Conservation (phyloP, 2,329 filamentous ascomycete genomes). For the Fusarium algeriense region DNA sequence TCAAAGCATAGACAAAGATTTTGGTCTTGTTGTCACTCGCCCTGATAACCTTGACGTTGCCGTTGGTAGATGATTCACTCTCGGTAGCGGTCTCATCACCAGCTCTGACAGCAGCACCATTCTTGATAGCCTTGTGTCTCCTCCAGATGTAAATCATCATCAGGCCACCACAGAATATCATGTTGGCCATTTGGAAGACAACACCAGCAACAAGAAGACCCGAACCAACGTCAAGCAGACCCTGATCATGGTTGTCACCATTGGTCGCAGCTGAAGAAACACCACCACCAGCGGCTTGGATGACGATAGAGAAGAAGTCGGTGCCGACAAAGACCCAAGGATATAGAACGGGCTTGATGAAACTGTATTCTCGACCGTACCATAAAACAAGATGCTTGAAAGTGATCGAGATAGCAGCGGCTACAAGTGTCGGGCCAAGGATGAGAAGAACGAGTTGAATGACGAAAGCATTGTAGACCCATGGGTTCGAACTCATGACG, state of each 20-base stretch:
- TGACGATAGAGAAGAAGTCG: constrained; percentile 55
- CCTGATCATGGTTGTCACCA: constrained; percentile 17
- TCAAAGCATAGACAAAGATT: constrained; percentile 26
- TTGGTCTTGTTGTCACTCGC: constrained; percentile 36
- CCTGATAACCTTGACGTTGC: background rate
- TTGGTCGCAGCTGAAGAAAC: constrained; percentile 32
- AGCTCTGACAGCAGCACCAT: constrained; percentile 8
- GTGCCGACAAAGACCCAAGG: constrained; percentile 62
- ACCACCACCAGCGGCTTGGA: constrained; percentile 41
- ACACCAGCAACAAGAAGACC: constrained; percentile 41
- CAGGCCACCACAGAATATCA: constrained; percentile 41
- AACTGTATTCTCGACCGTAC: constrained; percentile 53
- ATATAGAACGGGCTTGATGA: constrained; percentile 57
- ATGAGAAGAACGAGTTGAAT: constrained; percentile 59
- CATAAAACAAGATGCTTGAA: constrained; percentile 59
- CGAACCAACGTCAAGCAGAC: constrained; percentile 29
- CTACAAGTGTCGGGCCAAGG: constrained; percentile 57
- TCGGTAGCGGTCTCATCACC: background rate
- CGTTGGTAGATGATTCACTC: constrained; percentile 5
- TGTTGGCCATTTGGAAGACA: constrained; percentile 42
- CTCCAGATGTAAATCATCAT: constrained; percentile 44
- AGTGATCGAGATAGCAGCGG: constrained; percentile 59
- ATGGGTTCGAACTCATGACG: constrained; percentile 56
- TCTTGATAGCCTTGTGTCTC: constrained; percentile 28
- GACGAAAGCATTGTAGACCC: constrained; percentile 55